Percentiles rank a stretch among this genome's conserved stretches.
Conservation (phyloP, 345 rosid species). For the Camelina laxa region DNA sequence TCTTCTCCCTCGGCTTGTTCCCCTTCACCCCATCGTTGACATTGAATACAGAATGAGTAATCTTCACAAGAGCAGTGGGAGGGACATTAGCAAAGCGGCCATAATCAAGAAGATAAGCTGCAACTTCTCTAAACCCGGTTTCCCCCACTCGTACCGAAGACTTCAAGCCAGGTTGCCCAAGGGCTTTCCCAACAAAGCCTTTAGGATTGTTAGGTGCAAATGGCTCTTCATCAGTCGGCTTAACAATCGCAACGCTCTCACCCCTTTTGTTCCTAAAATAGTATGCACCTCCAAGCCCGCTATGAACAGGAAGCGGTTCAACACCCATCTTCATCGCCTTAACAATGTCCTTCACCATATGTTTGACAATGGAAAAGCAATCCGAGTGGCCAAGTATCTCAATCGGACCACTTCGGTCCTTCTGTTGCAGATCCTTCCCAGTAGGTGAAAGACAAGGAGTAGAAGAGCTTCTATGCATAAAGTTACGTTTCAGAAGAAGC, state of each 20-base stretch:
- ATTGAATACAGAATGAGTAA: constrained; percentile 90
- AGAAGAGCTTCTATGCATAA: constrained; percentile 87
- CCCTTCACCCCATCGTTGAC: constrained; percentile 82
- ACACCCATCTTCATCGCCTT: constrained; percentile 89
- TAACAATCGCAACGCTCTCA: constrained; percentile 87
- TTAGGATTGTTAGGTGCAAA: constrained; percentile 99
- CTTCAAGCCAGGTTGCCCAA: constrained; percentile 95
- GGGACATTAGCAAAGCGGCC: constrained; percentile 90
- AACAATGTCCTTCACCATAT: constrained; percentile 67
- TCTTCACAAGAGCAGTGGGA: constrained; percentile 93
- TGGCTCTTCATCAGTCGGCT: constrained; percentile 99
- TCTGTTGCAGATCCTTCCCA: constrained; percentile 78
- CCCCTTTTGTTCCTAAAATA: constrained; percentile 76
- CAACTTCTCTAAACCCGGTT: constrained; percentile 96
- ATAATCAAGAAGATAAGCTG: constrained; percentile 93
- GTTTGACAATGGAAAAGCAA: constrained; percentile 54
- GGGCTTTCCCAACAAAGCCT: constrained; percentile 97
- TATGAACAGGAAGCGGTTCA: constrained; percentile 72
- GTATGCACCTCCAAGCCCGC: constrained; percentile 98
- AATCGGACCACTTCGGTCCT: constrained; percentile 82
- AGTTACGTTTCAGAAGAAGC: constrained; percentile 78
- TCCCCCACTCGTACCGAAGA: constrained; percentile 98
- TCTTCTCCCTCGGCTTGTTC: constrained; percentile 64
- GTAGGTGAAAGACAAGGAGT: constrained; percentile 98
- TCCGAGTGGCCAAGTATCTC: constrained; percentile 82